Base-by-base conservation (phyloP, 495 filamentous ascomycete species). In the Trichoderma parareesei region DNA sequence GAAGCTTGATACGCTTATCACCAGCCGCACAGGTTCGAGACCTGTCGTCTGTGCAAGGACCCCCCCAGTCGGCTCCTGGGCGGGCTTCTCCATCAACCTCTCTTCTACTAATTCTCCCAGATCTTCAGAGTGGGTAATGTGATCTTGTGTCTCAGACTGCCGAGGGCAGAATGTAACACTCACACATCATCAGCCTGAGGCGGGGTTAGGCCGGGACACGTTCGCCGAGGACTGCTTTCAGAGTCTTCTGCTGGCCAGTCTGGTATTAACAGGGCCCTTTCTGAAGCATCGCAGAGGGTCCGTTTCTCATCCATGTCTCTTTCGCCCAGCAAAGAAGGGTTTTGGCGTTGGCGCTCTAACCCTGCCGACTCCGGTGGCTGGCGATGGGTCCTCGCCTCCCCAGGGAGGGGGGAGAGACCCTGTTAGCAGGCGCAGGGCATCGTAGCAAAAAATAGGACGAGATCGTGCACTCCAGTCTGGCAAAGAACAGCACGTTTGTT, bases 191-290 rank as follows among this genome's bases (percentile, higher is more conserved):
- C 11, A 57, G 53, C 53, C 53, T 57, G 53, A 57, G 53, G 53
- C 53, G 53, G 53, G 49, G 53, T 57, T 57, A 37, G 53, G 53
- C 53, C 11, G 53, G 53, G 53, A 57, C 20, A 57, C 53, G 27
- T 35, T 57, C 53, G n/a, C 44, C n/a, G 44, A 48, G 44, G 44
- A 49, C 14, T 7, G 53, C 27, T 9, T 57, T 35, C 37, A 20
- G 18, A 57, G 53, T 11, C 20, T 8, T 14, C 48, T 3, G 48
- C 27, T 55, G 18, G 18, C 18, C n/a, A 20, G 48, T 55, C 27
- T 16, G 48, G 3, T 55, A 27, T 27, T 27, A 27, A 27, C 27
- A 27, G 27, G 27, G 27, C 27, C 27, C 27, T 27, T 27, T 27
- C 33, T 37, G 27, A 57, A 37, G 53, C 53, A 57, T 37, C 53